Conservation (phyloP, 2,329 filamentous ascomycete genomes). For the Sclerotinia trifoliorum region DNA sequence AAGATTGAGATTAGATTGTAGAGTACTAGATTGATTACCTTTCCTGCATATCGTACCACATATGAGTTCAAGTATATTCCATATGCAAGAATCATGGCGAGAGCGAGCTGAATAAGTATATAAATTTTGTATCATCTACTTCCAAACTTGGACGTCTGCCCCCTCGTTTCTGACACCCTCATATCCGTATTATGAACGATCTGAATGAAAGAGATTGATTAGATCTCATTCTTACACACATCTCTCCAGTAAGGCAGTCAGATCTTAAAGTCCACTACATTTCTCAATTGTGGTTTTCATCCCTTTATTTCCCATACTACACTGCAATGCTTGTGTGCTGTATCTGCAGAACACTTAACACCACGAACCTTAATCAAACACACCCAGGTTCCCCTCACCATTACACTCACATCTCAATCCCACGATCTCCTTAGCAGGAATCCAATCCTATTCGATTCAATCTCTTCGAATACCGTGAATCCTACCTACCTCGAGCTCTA, state of each 20-base stretch:
- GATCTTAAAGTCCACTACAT: background rate
- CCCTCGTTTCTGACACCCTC: background rate
- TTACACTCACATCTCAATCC: background rate
- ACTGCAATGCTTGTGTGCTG: background rate
- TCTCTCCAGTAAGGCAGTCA: background rate
- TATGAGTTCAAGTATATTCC: constrained; percentile 2
- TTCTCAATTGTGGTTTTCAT: background rate
- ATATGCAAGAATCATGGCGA: background rate
- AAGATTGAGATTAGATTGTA: constrained; percentile 6
- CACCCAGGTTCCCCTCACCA: background rate
- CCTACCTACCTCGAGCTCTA: background rate
- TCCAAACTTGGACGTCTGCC: no score
- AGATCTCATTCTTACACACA: constrained; percentile 6
- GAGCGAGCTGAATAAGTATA: background rate
- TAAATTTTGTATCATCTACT: background rate
- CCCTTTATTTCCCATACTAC: background rate
- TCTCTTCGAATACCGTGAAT: background rate
- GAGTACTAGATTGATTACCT: constrained; percentile 6
- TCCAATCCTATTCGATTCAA: background rate
- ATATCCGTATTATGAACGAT: background rate
- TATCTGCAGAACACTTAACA: background rate
- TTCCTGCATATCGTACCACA: constrained; percentile 1
- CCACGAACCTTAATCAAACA: background rate
- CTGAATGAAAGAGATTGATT: background rate
- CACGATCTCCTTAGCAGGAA: background rate